Base-by-base conservation (phyloP, 1,284 basidiomycete genomes). In the Heterobasidion parviporum region DNA sequence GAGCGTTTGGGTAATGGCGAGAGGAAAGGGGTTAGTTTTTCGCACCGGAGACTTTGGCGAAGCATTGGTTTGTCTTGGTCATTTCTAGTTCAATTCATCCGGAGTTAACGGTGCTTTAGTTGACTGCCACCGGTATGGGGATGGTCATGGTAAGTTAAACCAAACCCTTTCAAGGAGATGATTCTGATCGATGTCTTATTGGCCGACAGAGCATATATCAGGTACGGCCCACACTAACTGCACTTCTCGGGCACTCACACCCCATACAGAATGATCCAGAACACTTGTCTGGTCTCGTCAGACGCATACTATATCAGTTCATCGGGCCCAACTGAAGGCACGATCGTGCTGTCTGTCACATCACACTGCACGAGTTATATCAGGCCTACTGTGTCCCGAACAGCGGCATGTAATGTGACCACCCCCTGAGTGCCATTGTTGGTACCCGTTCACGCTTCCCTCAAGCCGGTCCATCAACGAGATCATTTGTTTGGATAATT, bases 241-340 rank as follows among this genome's bases (percentile, higher is more conserved):
- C 44, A 36, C 38, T 46, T 52, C 45, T 54, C 2, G 10, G 47
- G 49, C 36, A 33, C 54, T 35, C 35, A 51, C 15, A 12, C 18
- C 67, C 67, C 3, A 72, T 73, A 47, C 77, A 94, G 78, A 92
- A 95, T 68, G 85, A 93, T 64, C 95, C 95, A 0, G 83, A 92
- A 52, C 87, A 94, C 64, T 77, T 98, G 33, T 93, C 90, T 0
- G 90, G 93, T 0, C 75, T 98, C 6, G 92, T 98, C 10, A 78
- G 93, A 59, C 77, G 88, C 53, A 83, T 98, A 62, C 66, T 98
- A 62, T 98, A 95, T 70, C 95, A 98, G 67, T 89, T 96, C 59
- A 84, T 95, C 62, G 94, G 93, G 3, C 90, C 93, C 1, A 93
- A 92, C 45, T 62, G 44, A 56, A 20, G 2, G 5, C 16, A 26